A percentile compares a stretch with the other conserved stretches of the same genome.
phyloP scores from a whole-genome alignment of 1,284 basidiomycete genomes.

The Psilocybe mexicana region DNA sequence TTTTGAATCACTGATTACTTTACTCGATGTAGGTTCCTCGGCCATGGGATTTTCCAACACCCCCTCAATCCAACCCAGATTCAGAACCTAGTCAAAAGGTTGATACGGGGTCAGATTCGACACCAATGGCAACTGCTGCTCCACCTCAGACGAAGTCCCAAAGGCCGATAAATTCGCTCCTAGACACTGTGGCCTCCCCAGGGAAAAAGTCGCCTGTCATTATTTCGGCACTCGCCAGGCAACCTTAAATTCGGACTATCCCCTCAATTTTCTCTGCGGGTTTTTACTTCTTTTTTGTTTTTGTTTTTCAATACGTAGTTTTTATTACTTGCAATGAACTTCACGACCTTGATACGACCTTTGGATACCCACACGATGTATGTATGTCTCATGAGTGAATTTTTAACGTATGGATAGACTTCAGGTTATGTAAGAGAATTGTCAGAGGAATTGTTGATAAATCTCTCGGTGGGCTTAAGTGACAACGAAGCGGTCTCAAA shows the following conservation, averaged over 20 bases:
- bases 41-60: conserved; percentile 71
- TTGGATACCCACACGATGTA: not conserved
- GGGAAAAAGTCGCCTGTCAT: not conserved
- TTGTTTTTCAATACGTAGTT: not conserved
- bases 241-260: not conserved
- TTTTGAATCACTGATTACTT: not conserved
- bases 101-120: not conserved
- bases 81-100: not conserved
- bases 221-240: not conserved
- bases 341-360: conserved; percentile 3
- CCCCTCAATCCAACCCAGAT: conserved; percentile 26
- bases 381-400: not conserved
- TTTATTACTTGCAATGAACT: not conserved
- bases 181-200: conserved; percentile 6
- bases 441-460: no score
- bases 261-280: not conserved
- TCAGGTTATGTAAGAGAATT: no score
- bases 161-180: conserved; percentile 1
- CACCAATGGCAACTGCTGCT: not conserved
- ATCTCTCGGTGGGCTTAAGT: no score
- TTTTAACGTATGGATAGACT: no score
- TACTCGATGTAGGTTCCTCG: conserved; percentile 51
- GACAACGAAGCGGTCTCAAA: no score
- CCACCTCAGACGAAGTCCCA: not conserved
- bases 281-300: not conserved